A percentile compares a stretch with the other conserved stretches of the same genome.
Conservation (phyloP, 2,329 filamentous ascomycete genomes). For the Amauroascus niger region DNA sequence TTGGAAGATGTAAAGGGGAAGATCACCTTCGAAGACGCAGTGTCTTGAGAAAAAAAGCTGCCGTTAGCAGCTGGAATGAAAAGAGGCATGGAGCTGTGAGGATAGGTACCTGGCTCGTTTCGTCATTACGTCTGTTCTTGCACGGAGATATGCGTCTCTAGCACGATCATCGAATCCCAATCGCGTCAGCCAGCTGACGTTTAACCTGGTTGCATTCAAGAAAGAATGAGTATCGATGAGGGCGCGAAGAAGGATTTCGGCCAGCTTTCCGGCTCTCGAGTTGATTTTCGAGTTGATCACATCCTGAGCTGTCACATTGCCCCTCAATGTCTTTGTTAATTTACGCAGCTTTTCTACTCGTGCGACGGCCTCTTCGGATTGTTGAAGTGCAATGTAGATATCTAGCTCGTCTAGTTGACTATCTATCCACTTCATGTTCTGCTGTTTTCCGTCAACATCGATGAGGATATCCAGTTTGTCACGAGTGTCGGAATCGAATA, state of each 20-base stretch:
- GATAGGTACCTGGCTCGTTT: constrained; percentile 64
- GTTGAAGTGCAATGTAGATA: constrained; percentile 86
- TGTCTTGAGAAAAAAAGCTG: constrained; percentile 55
- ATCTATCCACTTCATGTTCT: constrained; percentile 93
- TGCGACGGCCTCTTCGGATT: constrained; percentile 73
- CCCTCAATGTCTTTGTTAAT: constrained; percentile 69
- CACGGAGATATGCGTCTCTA: constrained; percentile 73
- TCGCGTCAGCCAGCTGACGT: constrained; percentile 73
- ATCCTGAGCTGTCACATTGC: constrained; percentile 78
- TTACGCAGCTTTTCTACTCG: constrained; percentile 76
- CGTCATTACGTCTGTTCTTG: constrained; percentile 66
- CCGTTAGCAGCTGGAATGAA: not conserved
- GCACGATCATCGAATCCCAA: constrained; percentile 87
- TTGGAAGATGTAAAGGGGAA: constrained; percentile 89
- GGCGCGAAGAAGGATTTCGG: constrained; percentile 64
- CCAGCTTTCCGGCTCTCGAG: constrained; percentile 68
- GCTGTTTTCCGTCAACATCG: constrained; percentile 91
- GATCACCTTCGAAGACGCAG: constrained; percentile 88
- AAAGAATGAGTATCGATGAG: constrained; percentile 70
- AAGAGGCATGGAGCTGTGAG: not conserved
- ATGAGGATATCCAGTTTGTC: constrained; percentile 67
- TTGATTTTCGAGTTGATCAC: constrained; percentile 88
- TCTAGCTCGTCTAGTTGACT: constrained; percentile 91
- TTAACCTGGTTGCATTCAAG: constrained; percentile 64
- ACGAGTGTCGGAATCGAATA: constrained; percentile 70